Evolutionary conservation across 2,329 filamentous ascomycete species (phyloP).

Genomic region (Pseudogymnoascus sp.): DNA sequence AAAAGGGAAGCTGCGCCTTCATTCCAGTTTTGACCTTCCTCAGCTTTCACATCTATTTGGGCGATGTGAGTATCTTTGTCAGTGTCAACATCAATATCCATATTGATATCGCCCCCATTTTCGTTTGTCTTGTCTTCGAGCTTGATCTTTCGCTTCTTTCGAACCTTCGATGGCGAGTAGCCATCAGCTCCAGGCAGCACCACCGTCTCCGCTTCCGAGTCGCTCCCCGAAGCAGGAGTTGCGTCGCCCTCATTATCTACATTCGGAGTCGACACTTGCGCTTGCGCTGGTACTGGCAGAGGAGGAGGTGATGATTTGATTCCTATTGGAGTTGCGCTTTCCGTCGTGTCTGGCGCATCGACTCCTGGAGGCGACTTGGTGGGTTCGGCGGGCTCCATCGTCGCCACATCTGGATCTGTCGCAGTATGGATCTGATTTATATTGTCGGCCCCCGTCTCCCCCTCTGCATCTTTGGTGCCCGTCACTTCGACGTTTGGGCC

Average conservation of each 20-base stretch:
- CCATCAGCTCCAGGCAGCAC: conserved; percentile 58
- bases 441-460: conserved; percentile 23
- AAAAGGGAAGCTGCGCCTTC: conserved; percentile 29
- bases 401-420: conserved; percentile 14
- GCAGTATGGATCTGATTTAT: conserved; percentile 26
- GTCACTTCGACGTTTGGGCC: conserved; percentile 9
- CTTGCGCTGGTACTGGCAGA: conserved; percentile 11
- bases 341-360: conserved; percentile 17
- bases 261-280: neutral
- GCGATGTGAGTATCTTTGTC: conserved; percentile 9
- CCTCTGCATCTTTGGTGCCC: conserved; percentile 22
- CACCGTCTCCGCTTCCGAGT: conserved; percentile 65
- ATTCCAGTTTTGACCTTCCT: conserved; percentile 20
- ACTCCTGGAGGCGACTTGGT: conserved; percentile 6
- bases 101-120: conserved; percentile 31
- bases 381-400: conserved; percentile 1
- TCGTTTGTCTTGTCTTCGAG: conserved; percentile 55
- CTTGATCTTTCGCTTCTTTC: conserved; percentile 47
- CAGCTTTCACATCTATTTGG: conserved; percentile 18
- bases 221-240: conserved; percentile 38
- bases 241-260: conserved; percentile 21
- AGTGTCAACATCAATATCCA: conserved; percentile 12
- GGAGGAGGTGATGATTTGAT: conserved; percentile 26
- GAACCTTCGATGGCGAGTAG: conserved; percentile 52
- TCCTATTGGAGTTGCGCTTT: conserved; percentile 19